Base-by-base conservation (phyloP, 2,329 filamentous ascomycete genomes). In the Diplodia seriata region DNA sequence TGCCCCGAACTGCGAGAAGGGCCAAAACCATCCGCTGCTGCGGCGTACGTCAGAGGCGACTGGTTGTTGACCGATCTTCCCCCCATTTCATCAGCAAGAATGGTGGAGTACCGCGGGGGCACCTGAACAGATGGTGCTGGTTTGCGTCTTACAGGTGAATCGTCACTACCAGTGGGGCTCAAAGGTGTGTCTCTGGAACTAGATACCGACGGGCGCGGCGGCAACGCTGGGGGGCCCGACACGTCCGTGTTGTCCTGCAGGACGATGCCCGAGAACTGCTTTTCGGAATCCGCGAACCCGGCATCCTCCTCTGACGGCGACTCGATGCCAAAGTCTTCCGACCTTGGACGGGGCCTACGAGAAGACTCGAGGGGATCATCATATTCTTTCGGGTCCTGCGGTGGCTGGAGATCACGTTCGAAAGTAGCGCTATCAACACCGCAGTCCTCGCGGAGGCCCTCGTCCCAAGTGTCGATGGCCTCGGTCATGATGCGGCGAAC, bases 401-500 rank as follows among this genome's bases (percentile, higher is more conserved):
- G 82, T 0, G 82, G 71, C 61, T 77, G 72, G 26, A 85, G 72
- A 53, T 82, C 79, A 38, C 73, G 70, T 43, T 73, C 71, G 69
- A 85, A 83, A 2, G 73, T 73, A n/a, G 72, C 70, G 8, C 70
- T 71, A 11, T 77, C 74, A 53, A 83, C 75, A 33, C 75, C 76
- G 70, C 83, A 82, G 9, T 78, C 79, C 38, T 81, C 75, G 15
- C 80, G 74, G 9, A 85, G 74, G 8, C 78, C 80, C 23, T 81
- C 71, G 2, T 77, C 72, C 83, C 84, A 83, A 71, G 80, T 71
- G 14, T 81, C 76, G 49, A 86, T 81, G 2, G 83, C 82, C 43
- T 81, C 79, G 53, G 81, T 79, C 18, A 87, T 74, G 4, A 87
- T 78, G 14, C 81, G 80, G 23, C 82, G 78, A n/a, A 86, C 77